phyloP scores from a whole-genome alignment of 1,284 basidiomycete genomes.

The Schizophyllum commune region DNA sequence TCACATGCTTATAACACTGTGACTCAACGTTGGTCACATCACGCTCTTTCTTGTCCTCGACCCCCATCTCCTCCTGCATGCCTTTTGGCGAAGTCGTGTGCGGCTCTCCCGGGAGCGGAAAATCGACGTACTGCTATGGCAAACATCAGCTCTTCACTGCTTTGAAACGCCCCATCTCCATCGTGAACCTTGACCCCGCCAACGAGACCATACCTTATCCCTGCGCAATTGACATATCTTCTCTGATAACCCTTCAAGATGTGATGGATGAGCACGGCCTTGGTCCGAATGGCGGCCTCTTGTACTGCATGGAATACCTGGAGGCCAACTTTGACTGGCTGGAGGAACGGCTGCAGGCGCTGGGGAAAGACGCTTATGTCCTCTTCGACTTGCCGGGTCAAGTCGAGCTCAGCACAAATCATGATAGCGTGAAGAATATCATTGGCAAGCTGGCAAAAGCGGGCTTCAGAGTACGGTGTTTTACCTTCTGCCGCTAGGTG shows the following conservation, averaged over 20 bases:
- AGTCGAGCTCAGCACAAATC: conserved; percentile 96
- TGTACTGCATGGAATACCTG: conserved; percentile 97
- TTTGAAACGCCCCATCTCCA: conserved; percentile 75
- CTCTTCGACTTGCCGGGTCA: conserved; percentile 97
- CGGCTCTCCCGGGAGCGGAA: conserved; percentile 89
- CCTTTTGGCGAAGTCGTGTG: conserved; percentile 85
- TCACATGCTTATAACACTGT: background rate
- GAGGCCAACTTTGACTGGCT: conserved; percentile 97
- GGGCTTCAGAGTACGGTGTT: conserved; percentile 74
- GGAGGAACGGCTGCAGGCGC: conserved; percentile 59
- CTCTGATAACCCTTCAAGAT: conserved; percentile 82
- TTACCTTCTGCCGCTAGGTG: conserved; percentile 8
- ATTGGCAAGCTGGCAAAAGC: conserved; percentile 66
- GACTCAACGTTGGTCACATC: background rate
- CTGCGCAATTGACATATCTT: conserved; percentile 80
- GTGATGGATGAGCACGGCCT: conserved; percentile 84
- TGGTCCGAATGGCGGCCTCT: conserved; percentile 95
- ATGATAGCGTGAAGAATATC: conserved; percentile 80
- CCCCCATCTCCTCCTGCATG: conserved; percentile 32
- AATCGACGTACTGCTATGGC: conserved; percentile 91
- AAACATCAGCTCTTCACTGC: conserved; percentile 90
- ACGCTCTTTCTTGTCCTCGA: background rate
- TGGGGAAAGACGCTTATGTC: conserved; percentile 75
- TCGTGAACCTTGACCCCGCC: conserved; percentile 96
- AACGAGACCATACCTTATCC: conserved; percentile 89